Evolutionary conservation across 148 eudicot species (phyloP).

Genomic region (Fagopyrum esculentum): DNA sequence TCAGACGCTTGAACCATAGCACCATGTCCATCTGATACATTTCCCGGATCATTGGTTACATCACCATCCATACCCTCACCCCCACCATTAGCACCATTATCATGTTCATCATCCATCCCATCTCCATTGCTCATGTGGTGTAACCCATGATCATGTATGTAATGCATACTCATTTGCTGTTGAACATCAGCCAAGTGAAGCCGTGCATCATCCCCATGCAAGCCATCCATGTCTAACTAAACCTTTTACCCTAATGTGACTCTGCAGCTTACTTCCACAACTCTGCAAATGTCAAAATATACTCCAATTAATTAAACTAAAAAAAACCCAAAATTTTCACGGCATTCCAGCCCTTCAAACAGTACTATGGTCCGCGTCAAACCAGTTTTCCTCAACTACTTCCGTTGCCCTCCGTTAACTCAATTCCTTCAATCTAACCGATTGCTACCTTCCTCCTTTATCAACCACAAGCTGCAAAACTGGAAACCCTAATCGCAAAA

Average conservation of each 20-base stretch:
- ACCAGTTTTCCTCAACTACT: too few relatives aligned
- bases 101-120: constrained; percentile 51
- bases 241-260: background rate
- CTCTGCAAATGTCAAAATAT: background rate
- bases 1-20: constrained; percentile 31
- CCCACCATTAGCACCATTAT: constrained; percentile 30
- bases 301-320: background rate
- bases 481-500: background rate
- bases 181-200: constrained; percentile 35
- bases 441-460: background rate
- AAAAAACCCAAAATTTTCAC: background rate
- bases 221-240: constrained; percentile 34
- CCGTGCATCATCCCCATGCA: constrained; percentile 28
- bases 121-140: constrained; percentile 55
- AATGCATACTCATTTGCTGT: constrained; percentile 44
- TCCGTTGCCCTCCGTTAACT: too few relatives aligned
- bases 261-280: constrained; percentile 4
- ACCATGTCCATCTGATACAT: constrained; percentile 39
- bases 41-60: constrained; percentile 38
- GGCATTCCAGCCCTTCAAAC: background rate
- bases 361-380: background rate
- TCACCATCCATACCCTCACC: constrained; percentile 50
- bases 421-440: background rate
- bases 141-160: constrained; percentile 47
- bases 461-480: background rate